Evolutionary conservation across 2,329 filamentous ascomycete genomes (phyloP).

Genomic region (Tympanopsis confertula): DNA sequence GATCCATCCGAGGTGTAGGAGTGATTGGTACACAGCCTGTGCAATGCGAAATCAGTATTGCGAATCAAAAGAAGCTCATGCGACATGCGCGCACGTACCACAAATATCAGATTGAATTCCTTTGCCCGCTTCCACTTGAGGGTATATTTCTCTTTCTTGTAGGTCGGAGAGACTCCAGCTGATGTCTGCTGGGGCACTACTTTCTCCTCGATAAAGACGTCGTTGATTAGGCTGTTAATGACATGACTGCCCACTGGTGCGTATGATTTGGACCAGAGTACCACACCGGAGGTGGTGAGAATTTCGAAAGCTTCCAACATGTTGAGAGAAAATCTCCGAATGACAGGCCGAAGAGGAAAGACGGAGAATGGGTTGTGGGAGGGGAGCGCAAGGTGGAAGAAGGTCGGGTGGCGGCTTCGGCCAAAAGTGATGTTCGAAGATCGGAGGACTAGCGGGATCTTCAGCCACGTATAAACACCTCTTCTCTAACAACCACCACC

Average conservation of each 20-base stretch:
- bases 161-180: slow-evolving; percentile 57
- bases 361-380: no score
- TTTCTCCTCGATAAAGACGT: slow-evolving; percentile 96
- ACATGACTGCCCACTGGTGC: slow-evolving; percentile 68
- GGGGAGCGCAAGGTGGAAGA: no score
- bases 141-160: slow-evolving; percentile 86
- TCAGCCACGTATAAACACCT: slow-evolving; percentile 1
- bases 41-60: not conserved
- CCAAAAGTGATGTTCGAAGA: no score
- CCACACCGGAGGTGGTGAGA: slow-evolving; percentile 86
- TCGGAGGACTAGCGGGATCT: not conserved
- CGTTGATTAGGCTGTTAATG: slow-evolving; percentile 88
- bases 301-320: slow-evolving; percentile 98
- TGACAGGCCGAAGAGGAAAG: not conserved
- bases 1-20: slow-evolving; percentile 91
- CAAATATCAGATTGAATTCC: slow-evolving; percentile 89
- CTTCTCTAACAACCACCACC: not conserved
- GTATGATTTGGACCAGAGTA: slow-evolving; percentile 88
- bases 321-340: slow-evolving; percentile 6
- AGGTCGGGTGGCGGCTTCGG: no score
- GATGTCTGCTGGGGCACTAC: slow-evolving; percentile 46
- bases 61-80: slow-evolving; percentile 1
- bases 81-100: slow-evolving; percentile 42
- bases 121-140: slow-evolving; percentile 88
- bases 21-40: slow-evolving; percentile 89